Conservation (phyloP, 305 asterid species). For the Stenogyne calaminthoides region DNA sequence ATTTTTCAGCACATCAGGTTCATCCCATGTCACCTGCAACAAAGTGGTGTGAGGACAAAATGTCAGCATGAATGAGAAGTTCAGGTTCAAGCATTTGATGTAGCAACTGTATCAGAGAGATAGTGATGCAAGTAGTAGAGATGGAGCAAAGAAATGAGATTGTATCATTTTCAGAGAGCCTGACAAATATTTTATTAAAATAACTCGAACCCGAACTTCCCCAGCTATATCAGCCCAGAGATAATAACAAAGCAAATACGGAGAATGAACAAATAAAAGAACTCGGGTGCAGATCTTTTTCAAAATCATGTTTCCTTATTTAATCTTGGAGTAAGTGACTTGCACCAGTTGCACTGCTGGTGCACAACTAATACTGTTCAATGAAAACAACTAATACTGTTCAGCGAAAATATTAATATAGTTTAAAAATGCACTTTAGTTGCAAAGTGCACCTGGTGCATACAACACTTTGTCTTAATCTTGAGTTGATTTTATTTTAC, state of each 20-base stretch:
- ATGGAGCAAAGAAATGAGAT: background rate
- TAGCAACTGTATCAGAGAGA: background rate
- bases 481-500: conserved; percentile 5
- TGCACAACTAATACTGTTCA: no score
- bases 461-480: background rate
- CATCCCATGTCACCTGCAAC: conserved; percentile 72
- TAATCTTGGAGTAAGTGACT: background rate
- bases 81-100: background rate
- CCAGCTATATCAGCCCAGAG: background rate
- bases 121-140: background rate
- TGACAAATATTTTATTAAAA: background rate
- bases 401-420: no score
- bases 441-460: no score
- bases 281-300: background rate
- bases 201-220: background rate
- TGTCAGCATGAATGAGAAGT: background rate
- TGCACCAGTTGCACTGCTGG: no score
- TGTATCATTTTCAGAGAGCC: background rate
- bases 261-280: background rate
- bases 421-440: no score
- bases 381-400: no score
- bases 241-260: background rate
- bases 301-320: background rate
- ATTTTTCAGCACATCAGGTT: conserved; percentile 62
- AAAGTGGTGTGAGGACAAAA: conserved; percentile 12